phyloP scores from a whole-genome alignment of 2,329 filamentous ascomycete species.

The Cadophora luteo-olivacea region DNA sequence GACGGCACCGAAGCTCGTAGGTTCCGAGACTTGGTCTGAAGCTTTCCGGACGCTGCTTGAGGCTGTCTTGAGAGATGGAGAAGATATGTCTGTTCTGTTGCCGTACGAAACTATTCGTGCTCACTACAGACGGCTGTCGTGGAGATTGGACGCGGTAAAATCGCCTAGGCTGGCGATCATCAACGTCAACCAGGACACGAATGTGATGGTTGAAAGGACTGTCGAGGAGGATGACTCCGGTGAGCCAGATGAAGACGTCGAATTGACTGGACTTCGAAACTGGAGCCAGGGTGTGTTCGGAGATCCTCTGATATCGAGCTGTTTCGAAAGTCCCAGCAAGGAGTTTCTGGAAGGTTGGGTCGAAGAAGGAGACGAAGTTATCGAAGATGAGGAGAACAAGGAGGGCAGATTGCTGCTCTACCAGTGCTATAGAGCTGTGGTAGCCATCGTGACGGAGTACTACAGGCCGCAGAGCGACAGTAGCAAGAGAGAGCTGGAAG shows the following conservation, averaged over 20 bases:
- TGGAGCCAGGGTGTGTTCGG: conserved; percentile 67
- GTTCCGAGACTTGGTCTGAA: conserved; percentile 56
- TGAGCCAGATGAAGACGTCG: conserved; percentile 24
- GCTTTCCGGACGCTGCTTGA: conserved; percentile 65
- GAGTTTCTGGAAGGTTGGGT: conserved; percentile 56
- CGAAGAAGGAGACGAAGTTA: conserved; percentile 40
- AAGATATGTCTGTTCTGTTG: conserved; percentile 65
- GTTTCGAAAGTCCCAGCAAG: conserved; percentile 53
- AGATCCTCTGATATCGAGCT: conserved; percentile 60
- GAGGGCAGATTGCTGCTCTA: conserved; percentile 60
- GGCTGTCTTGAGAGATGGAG: conserved; percentile 61
- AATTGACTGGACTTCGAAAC: conserved; percentile 59
- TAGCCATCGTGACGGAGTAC: conserved; percentile 60
- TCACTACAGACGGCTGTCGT: conserved; percentile 57
- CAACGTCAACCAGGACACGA: conserved; percentile 57
- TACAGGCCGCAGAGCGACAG: conserved; percentile 58
- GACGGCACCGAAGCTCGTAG: conserved; percentile 30
- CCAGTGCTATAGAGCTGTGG: conserved; percentile 62
- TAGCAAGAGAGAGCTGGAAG: conserved; percentile 58
- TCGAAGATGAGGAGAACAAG: conserved; percentile 53
- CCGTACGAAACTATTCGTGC: conserved; percentile 60
- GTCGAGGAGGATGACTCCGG: conserved; percentile 24
- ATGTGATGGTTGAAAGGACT: conserved; percentile 52
- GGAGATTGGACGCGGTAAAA: conserved; percentile 59
- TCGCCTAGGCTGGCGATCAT: conserved; percentile 60